Evolutionary conservation across 768 basidiomycete species (phyloP).

Genomic region (Mycena kentingensis): DNA sequence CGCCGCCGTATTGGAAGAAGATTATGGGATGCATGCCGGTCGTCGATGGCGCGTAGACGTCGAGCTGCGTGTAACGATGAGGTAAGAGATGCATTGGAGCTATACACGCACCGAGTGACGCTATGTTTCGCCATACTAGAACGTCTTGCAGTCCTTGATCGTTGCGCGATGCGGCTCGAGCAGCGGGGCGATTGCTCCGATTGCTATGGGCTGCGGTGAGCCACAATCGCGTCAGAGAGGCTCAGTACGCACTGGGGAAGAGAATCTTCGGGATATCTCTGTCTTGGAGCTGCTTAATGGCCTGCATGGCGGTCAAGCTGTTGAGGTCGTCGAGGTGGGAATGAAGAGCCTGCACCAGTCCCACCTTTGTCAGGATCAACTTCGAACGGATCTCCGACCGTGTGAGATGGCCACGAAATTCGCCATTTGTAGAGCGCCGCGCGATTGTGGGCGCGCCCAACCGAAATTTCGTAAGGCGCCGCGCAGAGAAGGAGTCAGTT

Average conservation of each 20-base stretch:
- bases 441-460: too few species aligned
- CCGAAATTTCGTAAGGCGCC: too few species aligned
- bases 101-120: constrained; percentile 47
- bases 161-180: constrained; percentile 47
- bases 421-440: too few species aligned
- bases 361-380: too few species aligned
- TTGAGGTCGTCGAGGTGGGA: too few species aligned
- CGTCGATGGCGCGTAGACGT: constrained; percentile 61
- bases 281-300: constrained; percentile 7
- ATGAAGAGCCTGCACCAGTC: too few species aligned
- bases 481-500: too few species aligned
- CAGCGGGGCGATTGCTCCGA: constrained; percentile 49
- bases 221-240: not conserved
- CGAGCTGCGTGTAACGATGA: constrained; percentile 44
- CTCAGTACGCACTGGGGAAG: constrained; percentile 2
- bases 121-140: constrained; percentile 55
- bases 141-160: constrained; percentile 53
- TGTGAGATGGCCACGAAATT: too few species aligned
- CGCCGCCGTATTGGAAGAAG: constrained; percentile 70
- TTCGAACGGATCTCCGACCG: too few species aligned
- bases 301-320: too few species aligned
- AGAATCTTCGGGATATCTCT: constrained; percentile 8
- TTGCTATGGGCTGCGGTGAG: constrained; percentile 37
- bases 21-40: constrained; percentile 45
- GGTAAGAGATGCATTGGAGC: not conserved